Evolutionary conservation across 768 basidiomycete species (phyloP).

Genomic region (Phlebiopsis gigantea): DNA sequence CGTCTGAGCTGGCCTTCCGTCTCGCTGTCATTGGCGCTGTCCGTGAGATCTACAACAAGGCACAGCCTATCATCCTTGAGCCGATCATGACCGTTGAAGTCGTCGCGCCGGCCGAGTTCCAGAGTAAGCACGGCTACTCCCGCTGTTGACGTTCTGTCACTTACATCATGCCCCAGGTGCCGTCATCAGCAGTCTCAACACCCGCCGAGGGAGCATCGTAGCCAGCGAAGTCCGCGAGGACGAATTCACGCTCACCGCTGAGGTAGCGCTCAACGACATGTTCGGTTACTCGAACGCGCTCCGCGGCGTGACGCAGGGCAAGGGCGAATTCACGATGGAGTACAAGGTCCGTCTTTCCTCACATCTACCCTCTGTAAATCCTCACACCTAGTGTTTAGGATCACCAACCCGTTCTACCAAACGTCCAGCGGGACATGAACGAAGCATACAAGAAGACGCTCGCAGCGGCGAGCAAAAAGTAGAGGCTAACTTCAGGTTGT

Average conservation of each 20-base stretch:
- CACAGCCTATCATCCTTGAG: constrained; percentile 81
- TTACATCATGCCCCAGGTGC: constrained; percentile 38
- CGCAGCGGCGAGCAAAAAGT: constrained; percentile 59
- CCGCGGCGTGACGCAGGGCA: constrained; percentile 93
- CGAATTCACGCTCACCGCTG: constrained; percentile 88
- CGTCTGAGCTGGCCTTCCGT: constrained; percentile 93
- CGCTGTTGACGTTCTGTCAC: neutral
- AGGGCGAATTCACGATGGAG: constrained; percentile 79
- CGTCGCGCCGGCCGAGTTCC: constrained; percentile 93
- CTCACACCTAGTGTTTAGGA: constrained; percentile 34
- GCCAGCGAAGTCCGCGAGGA: constrained; percentile 97
- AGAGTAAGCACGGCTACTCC: constrained; percentile 43
- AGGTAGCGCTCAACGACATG: constrained; percentile 97
- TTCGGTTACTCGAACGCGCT: constrained; percentile 94
- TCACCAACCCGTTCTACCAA: constrained; percentile 80
- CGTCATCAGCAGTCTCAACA: constrained; percentile 93
- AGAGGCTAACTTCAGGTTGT: constrained; percentile 24
- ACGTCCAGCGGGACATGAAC: constrained; percentile 84
- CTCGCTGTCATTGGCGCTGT: constrained; percentile 89
- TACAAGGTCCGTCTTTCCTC: constrained; percentile 50
- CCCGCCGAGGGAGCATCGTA: constrained; percentile 87
- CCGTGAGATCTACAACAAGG: constrained; percentile 78
- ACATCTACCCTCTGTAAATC: neutral
- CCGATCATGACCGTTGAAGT: constrained; percentile 99
- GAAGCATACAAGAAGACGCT: constrained; percentile 81